Base-by-base conservation (phyloP, 78 protist genomes). In the Chrysochromulina tobinii region DNA sequence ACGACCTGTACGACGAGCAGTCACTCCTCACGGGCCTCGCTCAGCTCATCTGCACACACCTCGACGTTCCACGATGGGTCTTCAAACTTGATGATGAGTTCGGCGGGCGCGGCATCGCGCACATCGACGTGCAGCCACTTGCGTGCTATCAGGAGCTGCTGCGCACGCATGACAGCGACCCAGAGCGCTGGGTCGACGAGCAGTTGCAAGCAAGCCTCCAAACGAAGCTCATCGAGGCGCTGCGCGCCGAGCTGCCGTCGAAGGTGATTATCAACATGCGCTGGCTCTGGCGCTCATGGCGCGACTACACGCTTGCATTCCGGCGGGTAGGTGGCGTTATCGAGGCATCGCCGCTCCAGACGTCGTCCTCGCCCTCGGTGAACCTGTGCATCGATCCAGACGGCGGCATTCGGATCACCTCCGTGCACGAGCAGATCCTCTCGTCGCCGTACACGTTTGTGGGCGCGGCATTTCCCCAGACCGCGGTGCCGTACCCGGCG, bases 381-480 rank as follows among this genome's bases (percentile, higher is more conserved):
- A n/a, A 85, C 21, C 38, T 92, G 27, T 27, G 25, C 81, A 72
- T 92, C 50, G 89, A 92, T 57, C 92, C 94, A 3, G 94, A 92
- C 67, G 94, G 94, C 14, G 38, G 64, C 12, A 23, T 66, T 12
- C 0, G 0, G 14, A 38, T 92, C 27, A 27, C 48, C 14, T 90
- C 85, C 6, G 48, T 73, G 21, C 85, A 72, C 88, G 92, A 92
- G 68, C 91, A 92, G 50, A 1, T 92, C 51, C 21, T 90, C 61
- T 58, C 77, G 1, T n/a, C 77, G 17, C n/a, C 8, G 21, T 90
- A 20, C 57, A 1, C 61, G 21, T 48, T 25, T 14, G 23, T 89
- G 12, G 94, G 94, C n/a, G 83, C 68, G 5, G 55, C 84, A 2
- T 66, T 89, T 51, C 94, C 94, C 9, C 94, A 92, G n/a, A n/a